phyloP scores from a whole-genome alignment of 2,329 filamentous ascomycete species.

The Aspergillus sergii region DNA sequence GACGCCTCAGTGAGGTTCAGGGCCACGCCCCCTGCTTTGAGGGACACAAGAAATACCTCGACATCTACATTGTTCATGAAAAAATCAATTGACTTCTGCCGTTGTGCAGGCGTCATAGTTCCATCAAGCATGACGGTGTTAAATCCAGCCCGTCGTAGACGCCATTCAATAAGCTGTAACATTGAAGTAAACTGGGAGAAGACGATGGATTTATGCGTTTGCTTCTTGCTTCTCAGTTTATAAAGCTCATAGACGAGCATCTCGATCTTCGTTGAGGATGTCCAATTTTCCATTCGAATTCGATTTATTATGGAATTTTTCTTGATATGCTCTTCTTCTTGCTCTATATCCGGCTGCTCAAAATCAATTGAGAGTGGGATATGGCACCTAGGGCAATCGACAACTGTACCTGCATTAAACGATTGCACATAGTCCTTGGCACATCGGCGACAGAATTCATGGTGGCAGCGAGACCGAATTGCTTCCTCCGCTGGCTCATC shows the following conservation, averaged over 20 bases:
- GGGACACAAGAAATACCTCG: conserved; percentile 92
- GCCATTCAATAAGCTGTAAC: conserved; percentile 96
- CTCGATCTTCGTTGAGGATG: conserved; percentile 96
- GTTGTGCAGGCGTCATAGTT: conserved; percentile 91
- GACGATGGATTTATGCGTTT: conserved; percentile 94
- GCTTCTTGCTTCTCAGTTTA: conserved; percentile 86
- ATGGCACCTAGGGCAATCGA: conserved; percentile 83
- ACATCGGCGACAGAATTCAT: conserved; percentile 86
- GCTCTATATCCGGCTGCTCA: conserved; percentile 92
- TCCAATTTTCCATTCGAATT: conserved; percentile 99
- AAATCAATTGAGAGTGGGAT: conserved; percentile 88
- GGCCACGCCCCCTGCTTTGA: conserved; percentile 95
- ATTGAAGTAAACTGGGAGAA: conserved; percentile 98
- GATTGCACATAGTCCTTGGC: conserved; percentile 79
- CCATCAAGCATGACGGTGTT: conserved; percentile 98
- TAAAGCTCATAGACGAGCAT: conserved; percentile 93
- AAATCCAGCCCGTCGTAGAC: conserved; percentile 92
- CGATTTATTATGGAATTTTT: conserved; percentile 98
- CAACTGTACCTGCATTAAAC: conserved; percentile 63
- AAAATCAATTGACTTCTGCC: conserved; percentile 90
- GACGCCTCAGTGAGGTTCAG: conserved; percentile 94
- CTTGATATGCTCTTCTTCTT: conserved; percentile 83
- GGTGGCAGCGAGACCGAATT: conserved; percentile 86
- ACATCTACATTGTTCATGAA: conserved; percentile 96
- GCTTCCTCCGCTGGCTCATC: conserved; percentile 96